phyloP scores from a whole-genome alignment of 768 basidiomycete species.

The Auriculariales sp. region DNA sequence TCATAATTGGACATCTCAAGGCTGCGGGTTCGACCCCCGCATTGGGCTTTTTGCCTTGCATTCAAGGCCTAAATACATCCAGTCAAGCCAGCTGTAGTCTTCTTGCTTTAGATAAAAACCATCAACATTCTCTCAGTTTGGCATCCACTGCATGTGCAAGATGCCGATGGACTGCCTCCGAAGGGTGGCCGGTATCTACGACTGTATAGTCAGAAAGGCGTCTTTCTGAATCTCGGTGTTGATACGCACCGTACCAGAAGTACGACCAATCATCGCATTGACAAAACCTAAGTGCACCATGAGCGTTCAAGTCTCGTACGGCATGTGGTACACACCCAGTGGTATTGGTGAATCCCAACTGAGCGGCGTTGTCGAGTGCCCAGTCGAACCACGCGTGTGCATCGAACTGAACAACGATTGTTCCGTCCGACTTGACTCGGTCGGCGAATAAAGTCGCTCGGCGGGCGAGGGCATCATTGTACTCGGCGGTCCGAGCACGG shows the following conservation, averaged over 20 bases:
- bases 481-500: constrained; percentile 25
- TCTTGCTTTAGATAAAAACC: too few relatives aligned
- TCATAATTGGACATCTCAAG: too few relatives aligned
- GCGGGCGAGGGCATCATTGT: constrained; percentile 25
- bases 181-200: constrained; percentile 15
- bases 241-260: constrained; percentile 40
- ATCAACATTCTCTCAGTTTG: too few relatives aligned
- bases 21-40: too few relatives aligned
- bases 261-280: constrained; percentile 32
- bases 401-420: constrained; percentile 32
- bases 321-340: constrained; percentile 22
- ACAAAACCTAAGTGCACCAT: constrained; percentile 24
- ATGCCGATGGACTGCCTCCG: constrained; percentile 31
- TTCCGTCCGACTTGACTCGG: constrained; percentile 2
- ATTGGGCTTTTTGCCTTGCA: too few relatives aligned
- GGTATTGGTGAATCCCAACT: constrained; percentile 32
- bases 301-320: not conserved
- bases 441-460: constrained; percentile 24
- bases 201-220: not conserved
- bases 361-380: constrained; percentile 24
- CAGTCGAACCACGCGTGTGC: constrained; percentile 34
- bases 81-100: too few relatives aligned
- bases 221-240: not conserved
- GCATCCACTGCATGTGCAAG: constrained; percentile 29
- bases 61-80: too few relatives aligned